Conservation (phyloP, 192 early-diverging fungal genomes). For the Mortierella antarctica region DNA sequence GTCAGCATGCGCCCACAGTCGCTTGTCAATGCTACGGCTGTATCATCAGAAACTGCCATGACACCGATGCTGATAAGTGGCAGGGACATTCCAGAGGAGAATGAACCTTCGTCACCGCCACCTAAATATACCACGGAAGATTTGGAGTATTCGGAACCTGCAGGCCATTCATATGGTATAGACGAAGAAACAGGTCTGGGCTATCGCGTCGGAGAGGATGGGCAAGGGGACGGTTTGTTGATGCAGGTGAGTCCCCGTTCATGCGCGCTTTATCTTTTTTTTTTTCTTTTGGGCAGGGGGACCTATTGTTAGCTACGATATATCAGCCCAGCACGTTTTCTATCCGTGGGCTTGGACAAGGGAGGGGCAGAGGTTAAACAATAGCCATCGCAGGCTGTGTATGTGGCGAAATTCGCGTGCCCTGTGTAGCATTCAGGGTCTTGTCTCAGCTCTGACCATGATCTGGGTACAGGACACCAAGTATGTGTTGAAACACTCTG, state of each 20-base stretch:
- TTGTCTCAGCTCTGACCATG: not conserved
- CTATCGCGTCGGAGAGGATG: slow-evolving; percentile 5
- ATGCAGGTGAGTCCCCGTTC: slow-evolving; percentile 42
- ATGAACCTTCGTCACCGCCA: slow-evolving; percentile 23
- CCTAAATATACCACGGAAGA: slow-evolving; percentile 45
- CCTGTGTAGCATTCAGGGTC: not conserved
- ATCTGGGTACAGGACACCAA: not conserved
- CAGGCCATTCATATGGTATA: not conserved
- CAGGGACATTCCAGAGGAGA: not conserved
- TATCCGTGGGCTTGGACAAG: too few relatives aligned
- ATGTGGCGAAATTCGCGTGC: too few relatives aligned
- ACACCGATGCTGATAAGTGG: not conserved
- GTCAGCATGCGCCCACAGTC: not conserved
- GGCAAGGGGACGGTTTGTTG: slow-evolving; percentile 31
- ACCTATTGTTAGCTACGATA: not conserved
- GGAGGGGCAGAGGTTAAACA: too few relatives aligned
- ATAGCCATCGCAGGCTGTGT: too few relatives aligned
- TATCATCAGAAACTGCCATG: not conserved
- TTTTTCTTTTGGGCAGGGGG: not conserved
- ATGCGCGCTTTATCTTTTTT: not conserved
- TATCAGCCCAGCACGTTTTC: too few relatives aligned
- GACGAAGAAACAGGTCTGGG: slow-evolving; percentile 23
- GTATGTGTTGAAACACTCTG: not conserved
- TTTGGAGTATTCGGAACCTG: slow-evolving; percentile 39
- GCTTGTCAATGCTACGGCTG: not conserved